Evolutionary conservation across 2,329 filamentous ascomycete species (phyloP).

Genomic region (Pyrenophora tritici-repentis): DNA sequence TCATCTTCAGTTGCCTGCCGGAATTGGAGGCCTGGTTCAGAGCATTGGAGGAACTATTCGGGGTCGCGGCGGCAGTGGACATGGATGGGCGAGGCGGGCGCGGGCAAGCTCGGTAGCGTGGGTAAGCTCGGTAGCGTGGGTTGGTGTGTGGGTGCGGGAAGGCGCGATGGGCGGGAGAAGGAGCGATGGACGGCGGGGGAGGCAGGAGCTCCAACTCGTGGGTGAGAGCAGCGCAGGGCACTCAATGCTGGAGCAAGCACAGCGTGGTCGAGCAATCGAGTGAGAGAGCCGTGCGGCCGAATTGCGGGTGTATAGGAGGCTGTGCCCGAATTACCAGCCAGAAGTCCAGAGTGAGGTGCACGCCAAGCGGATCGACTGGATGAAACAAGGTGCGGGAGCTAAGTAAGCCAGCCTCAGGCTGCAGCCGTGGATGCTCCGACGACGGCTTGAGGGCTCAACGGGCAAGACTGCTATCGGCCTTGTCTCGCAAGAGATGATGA

Average conservation of each 20-base stretch:
- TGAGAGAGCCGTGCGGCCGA: constrained; percentile 27
- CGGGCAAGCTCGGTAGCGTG: constrained; percentile 20
- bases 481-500: background rate
- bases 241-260: constrained; percentile 31
- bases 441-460: constrained; percentile 3
- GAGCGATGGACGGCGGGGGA: constrained; percentile 20
- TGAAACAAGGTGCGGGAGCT: constrained; percentile 33
- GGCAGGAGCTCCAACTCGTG: constrained; percentile 20
- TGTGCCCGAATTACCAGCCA: constrained; percentile 27
- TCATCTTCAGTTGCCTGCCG: constrained; percentile 56
- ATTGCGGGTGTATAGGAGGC: constrained; percentile 26
- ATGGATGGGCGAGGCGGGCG: constrained; percentile 32
- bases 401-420: constrained; percentile 21
- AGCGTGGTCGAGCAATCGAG: constrained; percentile 14
- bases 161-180: constrained; percentile 15
- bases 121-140: constrained; percentile 18
- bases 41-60: constrained; percentile 43
- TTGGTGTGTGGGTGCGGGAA: constrained; percentile 9
- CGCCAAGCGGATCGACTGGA: constrained; percentile 30
- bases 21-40: constrained; percentile 42
- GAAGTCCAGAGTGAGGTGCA: constrained; percentile 22
- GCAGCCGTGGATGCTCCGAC: constrained; percentile 14
- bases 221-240: constrained; percentile 30
- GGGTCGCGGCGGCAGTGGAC: constrained; percentile 39
- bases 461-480: background rate